These are phyloP conservation scores for Selaginella moellendorffii DNA, from an alignment of 75 land plant genomes.

Conservation along the genomic window DNA sequence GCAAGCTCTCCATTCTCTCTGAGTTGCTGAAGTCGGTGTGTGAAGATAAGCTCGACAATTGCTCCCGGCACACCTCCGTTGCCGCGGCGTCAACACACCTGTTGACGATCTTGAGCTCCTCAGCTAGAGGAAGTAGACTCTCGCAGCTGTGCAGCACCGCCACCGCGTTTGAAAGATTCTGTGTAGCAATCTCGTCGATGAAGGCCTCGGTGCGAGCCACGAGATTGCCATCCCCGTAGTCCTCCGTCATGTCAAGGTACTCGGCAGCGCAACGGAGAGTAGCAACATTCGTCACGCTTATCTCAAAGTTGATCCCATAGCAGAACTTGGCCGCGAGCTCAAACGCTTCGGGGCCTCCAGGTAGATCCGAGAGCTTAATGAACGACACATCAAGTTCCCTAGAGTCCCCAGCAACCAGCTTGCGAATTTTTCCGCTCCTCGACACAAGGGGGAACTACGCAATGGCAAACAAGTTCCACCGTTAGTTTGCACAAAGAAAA, in stretches of 20 bases:
- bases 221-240: conserved; percentile 60
- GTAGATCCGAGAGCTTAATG: conserved; percentile 35
- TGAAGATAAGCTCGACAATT: conserved; percentile 50
- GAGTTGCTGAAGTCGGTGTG: conserved; percentile 69
- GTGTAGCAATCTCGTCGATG: conserved; percentile 42
- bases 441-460: conserved; percentile 87
- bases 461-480: conserved; percentile 6
- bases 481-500: no score
- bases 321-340: conserved; percentile 76
- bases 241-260: conserved; percentile 77
- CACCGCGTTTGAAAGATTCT: conserved; percentile 58
- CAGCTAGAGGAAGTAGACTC: conserved; percentile 60
- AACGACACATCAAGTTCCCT: conserved; percentile 33
- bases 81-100: conserved; percentile 65
- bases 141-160: conserved; percentile 60
- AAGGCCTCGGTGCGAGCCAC: conserved; percentile 58
- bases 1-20: conserved; percentile 31
- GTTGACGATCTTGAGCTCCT: conserved; percentile 53
- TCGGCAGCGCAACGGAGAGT: conserved; percentile 58
- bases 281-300: conserved; percentile 63
- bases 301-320: conserved; percentile 83
- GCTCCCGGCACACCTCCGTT: conserved; percentile 56
- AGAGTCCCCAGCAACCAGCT: conserved; percentile 44
- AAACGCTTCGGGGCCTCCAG: conserved; percentile 66
- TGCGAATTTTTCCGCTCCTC: conserved; percentile 73